Conservation (phyloP, 257 asterid genomes). For the Lithospermum erythrorhizon region DNA sequence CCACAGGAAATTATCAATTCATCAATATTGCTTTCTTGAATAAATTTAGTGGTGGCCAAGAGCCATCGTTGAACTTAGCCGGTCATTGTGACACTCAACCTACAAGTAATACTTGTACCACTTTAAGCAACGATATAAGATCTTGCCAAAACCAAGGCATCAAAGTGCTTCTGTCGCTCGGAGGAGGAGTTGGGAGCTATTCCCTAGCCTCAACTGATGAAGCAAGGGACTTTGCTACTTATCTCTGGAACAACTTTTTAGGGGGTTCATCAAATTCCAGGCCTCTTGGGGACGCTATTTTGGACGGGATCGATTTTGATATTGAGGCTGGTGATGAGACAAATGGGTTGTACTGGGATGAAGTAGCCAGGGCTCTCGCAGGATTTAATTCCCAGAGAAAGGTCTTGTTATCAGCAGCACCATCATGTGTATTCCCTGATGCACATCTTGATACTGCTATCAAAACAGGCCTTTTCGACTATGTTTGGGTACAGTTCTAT, state of each 20-base stretch:
- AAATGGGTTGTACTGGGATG: slow-evolving; percentile 26
- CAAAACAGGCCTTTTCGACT: slow-evolving; percentile 39
- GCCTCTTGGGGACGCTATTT: slow-evolving; percentile 35
- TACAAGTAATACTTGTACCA: slow-evolving; percentile 12
- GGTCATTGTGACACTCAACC: slow-evolving; percentile 17
- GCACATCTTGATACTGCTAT: slow-evolving; percentile 24
- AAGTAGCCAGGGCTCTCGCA: slow-evolving; percentile 24
- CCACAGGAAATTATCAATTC: slow-evolving; percentile 23
- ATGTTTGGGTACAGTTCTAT: slow-evolving; percentile 54
- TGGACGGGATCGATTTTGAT: slow-evolving; percentile 50
- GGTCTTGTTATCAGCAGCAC: slow-evolving; percentile 47
- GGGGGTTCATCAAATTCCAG: slow-evolving; percentile 34
- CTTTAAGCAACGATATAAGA: slow-evolving; percentile 17
- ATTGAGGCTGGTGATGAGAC: slow-evolving; percentile 32
- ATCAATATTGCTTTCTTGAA: slow-evolving; percentile 37
- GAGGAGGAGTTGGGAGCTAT: slow-evolving; percentile 30
- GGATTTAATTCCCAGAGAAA: slow-evolving; percentile 17
- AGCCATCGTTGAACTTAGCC: background rate
- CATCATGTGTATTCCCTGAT: slow-evolving; percentile 43
- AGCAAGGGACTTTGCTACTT: slow-evolving; percentile 32
- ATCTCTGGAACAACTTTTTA: slow-evolving; percentile 38
- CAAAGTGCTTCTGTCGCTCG: slow-evolving; percentile 30
- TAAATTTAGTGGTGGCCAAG: slow-evolving; percentile 18
- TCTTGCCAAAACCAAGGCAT: slow-evolving; percentile 25
- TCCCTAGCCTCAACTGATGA: slow-evolving; percentile 30